A percentile compares a stretch with the other conserved stretches of the same genome.
Conservation (phyloP, 169 alveolate species). For the Plasmodium sp. region DNA sequence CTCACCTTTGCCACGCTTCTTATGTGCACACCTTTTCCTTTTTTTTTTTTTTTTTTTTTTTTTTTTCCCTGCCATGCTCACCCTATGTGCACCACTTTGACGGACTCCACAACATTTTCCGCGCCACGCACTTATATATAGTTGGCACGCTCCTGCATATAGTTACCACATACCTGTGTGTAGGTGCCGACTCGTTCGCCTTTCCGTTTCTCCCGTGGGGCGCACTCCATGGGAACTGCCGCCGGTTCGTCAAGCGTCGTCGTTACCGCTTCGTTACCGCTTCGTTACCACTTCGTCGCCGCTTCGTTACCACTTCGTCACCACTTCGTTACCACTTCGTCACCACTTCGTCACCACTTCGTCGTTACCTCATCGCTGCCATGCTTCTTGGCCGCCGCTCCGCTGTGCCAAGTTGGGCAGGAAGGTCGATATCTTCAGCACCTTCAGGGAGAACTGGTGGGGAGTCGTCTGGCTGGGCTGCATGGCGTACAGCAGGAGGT, state of each 20-base stretch:
- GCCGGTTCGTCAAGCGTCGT: no score
- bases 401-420: constrained; percentile 18
- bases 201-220: no score
- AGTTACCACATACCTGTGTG: background rate
- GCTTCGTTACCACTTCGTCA: background rate
- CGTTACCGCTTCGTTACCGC: background rate
- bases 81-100: background rate
- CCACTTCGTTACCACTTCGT: background rate
- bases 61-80: background rate
- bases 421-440: constrained; percentile 30
- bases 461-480: constrained; percentile 38
- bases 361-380: background rate
- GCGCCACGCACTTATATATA: background rate
- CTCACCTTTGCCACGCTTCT: background rate
- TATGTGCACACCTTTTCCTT: no score
- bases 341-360: background rate
- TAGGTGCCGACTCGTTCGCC: background rate
- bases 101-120: background rate
- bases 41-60: no score
- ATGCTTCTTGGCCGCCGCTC: background rate
- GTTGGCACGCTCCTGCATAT: no score
- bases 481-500: constrained; percentile 23
- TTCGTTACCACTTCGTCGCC: no score
- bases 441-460: constrained; percentile 26
- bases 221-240: no score